phyloP scores from a whole-genome alignment of 148 eudicot species.

The Limonium bicolor region DNA sequence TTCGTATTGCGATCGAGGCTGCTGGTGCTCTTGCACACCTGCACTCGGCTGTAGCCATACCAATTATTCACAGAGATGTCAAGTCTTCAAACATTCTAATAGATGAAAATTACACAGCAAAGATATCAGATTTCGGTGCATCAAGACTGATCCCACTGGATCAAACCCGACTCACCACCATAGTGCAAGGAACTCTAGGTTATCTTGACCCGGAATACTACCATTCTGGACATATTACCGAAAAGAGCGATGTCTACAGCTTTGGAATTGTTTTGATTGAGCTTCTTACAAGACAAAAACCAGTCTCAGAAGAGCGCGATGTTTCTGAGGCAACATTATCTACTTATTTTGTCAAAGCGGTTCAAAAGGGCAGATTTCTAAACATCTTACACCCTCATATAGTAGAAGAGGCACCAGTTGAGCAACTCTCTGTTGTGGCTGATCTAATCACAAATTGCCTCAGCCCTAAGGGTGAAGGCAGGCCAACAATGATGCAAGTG shows the following conservation, averaged over 20 bases:
- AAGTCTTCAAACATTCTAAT: not conserved
- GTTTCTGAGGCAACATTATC: not conserved
- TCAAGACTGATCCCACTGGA: conserved; percentile 2
- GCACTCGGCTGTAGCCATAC: not conserved
- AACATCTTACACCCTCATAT: not conserved
- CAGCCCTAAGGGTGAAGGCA: not conserved
- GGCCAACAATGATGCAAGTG: conserved; percentile 1
- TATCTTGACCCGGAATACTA: conserved; percentile 3
- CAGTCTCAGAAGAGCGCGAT: too few relatives aligned
- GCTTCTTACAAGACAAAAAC: not conserved
- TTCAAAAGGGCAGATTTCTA: not conserved
- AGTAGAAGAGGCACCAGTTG: not conserved
- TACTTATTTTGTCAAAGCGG: not conserved
- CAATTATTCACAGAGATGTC: not conserved
- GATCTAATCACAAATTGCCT: not conserved
- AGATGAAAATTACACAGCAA: not conserved
- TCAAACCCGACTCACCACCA: not conserved
- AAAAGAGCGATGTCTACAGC: conserved; percentile 2
- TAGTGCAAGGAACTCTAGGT: conserved; percentile 1
- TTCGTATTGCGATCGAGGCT: not conserved
- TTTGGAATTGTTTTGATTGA: conserved; percentile 1
- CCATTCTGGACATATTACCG: not conserved
- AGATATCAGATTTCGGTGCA: conserved; percentile 1
- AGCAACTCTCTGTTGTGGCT: not conserved
- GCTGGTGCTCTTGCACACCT: not conserved